Conservation (phyloP, 805 yeast species). For the Brettanomyces naardenensis region DNA sequence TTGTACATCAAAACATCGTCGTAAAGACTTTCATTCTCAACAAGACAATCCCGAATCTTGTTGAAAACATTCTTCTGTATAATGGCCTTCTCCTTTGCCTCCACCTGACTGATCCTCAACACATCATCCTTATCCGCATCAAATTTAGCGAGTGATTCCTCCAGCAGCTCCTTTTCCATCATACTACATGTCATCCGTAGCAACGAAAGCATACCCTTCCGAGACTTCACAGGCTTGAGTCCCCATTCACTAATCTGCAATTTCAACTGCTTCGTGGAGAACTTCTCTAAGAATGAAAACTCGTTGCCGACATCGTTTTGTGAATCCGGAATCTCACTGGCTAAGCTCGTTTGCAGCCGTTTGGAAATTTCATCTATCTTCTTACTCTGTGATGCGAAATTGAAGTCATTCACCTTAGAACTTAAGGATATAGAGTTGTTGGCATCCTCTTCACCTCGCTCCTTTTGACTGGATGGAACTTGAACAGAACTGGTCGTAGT, state of each 20-base stretch:
- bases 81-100: not conserved
- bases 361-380: too few relatives aligned
- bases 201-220: constrained; percentile 24
- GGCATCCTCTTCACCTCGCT: not conserved
- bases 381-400: not conserved
- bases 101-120: constrained; percentile 1
- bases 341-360: too few relatives aligned
- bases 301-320: not conserved
- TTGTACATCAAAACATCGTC: constrained; percentile 14
- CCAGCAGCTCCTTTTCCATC: constrained; percentile 4
- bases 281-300: constrained; percentile 1
- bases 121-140: constrained; percentile 1
- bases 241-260: constrained; percentile 21
- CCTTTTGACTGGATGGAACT: constrained; percentile 2
- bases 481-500: constrained; percentile 1
- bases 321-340: constrained; percentile 5
- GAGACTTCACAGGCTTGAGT: constrained; percentile 25
- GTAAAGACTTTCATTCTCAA: constrained; percentile 10
- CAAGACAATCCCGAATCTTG: constrained; percentile 13
- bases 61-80: constrained; percentile 9
- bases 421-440: not conserved
- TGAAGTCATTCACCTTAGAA: not conserved
- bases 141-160: constrained; percentile 2
- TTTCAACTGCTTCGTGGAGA: constrained; percentile 2
- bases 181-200: constrained; percentile 15